Conservation (phyloP, 2,329 filamentous ascomycete genomes). For the Onygenales sp. region DNA sequence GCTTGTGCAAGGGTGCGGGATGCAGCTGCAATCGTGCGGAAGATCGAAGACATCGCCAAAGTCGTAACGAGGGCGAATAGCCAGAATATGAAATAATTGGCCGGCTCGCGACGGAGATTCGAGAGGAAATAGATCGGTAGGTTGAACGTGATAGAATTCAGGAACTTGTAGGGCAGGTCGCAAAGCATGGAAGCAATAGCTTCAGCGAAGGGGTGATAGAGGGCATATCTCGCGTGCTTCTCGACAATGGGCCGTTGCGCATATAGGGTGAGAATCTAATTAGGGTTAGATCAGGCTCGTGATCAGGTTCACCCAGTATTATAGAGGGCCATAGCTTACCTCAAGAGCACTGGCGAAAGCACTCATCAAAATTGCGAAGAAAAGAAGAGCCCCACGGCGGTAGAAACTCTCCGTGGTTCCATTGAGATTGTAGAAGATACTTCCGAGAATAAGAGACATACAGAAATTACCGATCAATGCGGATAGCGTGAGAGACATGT, state of each 20-base stretch:
- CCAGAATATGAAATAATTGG: constrained; percentile 76
- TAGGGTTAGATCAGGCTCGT: constrained; percentile 13
- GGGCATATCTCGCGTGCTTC: constrained; percentile 75
- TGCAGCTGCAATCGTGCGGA: constrained; percentile 67
- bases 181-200: constrained; percentile 75
- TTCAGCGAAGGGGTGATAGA: constrained; percentile 84
- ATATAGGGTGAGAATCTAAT: constrained; percentile 72
- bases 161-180: constrained; percentile 74
- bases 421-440: constrained; percentile 69
- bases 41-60: constrained; percentile 74
- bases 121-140: constrained; percentile 78
- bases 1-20: constrained; percentile 68
- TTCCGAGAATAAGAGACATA: constrained; percentile 68
- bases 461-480: constrained; percentile 58
- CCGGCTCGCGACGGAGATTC: constrained; percentile 62
- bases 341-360: constrained; percentile 73
- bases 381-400: constrained; percentile 66
- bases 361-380: constrained; percentile 81
- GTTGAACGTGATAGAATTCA: constrained; percentile 69
- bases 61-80: constrained; percentile 65
- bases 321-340: constrained; percentile 32
- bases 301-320: constrained; percentile 13
- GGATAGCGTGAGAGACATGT: constrained; percentile 63
- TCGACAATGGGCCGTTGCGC: constrained; percentile 86
- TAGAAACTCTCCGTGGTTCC: constrained; percentile 61